Conservation (phyloP, 176 grass and related monocot species). For the Echinochloa phyllopogon region DNA sequence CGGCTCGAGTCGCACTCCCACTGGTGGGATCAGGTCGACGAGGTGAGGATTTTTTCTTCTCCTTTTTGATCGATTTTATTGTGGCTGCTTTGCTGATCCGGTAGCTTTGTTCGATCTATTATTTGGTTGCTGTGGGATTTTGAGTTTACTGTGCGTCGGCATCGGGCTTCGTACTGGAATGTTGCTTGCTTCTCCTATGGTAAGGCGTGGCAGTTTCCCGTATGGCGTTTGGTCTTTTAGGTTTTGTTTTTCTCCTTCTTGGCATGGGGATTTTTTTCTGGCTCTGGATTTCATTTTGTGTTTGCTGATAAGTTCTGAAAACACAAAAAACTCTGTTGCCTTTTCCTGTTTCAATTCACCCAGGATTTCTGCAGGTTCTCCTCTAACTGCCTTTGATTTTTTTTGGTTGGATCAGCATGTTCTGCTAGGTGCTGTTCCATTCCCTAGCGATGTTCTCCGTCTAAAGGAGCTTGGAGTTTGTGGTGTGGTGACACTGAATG, state of each 20-base stretch:
- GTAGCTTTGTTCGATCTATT: neutral
- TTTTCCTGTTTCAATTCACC: neutral
- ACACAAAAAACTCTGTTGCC: neutral
- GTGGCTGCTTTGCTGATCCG: neutral
- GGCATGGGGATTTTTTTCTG: neutral
- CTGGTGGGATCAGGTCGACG: slow-evolving; percentile 96
- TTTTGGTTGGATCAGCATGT: slow-evolving; percentile 64
- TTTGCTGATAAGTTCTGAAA: neutral
- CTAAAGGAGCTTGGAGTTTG: slow-evolving; percentile 85
- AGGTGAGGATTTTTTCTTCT: slow-evolving; percentile 46
- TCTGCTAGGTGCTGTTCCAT: slow-evolving; percentile 89
- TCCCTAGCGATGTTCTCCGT: slow-evolving; percentile 75
- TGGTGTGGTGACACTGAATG: slow-evolving; percentile 89
- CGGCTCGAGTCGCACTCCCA: slow-evolving; percentile 77
- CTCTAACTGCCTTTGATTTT: slow-evolving; percentile 17
- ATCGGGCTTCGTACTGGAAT: slow-evolving; percentile 23
- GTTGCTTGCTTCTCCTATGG: slow-evolving; percentile 2
- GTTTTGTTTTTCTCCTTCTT: neutral
- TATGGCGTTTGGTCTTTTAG: neutral
- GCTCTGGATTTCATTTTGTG: neutral
- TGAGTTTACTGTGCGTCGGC: neutral
- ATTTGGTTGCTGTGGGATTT: neutral
- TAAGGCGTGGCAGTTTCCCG: neutral
- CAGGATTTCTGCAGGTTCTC: slow-evolving; percentile 6
- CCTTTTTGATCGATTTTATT: neutral